phyloP scores from a whole-genome alignment of 1,139 yeast genomes.

The Pichia sp. region DNA sequence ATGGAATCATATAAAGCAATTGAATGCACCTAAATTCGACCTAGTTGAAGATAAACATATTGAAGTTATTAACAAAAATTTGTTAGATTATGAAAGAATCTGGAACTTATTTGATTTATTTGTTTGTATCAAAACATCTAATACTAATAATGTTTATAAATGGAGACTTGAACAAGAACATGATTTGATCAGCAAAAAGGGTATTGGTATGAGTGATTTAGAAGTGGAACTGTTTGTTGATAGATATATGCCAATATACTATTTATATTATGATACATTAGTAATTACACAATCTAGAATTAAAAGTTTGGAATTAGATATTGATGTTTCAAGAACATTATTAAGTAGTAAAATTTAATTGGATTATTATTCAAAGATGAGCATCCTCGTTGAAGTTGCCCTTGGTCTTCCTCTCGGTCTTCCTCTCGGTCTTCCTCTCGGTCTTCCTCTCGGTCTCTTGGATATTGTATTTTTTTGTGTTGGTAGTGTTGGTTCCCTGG shows the following conservation, averaged over 20 bases:
- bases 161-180: conserved; percentile 92
- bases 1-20: conserved; percentile 19
- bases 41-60: conserved; percentile 26
- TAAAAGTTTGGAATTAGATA: conserved; percentile 28
- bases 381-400: conserved; percentile 4
- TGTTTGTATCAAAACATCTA: conserved; percentile 54
- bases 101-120: conserved; percentile 59
- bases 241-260: conserved; percentile 83
- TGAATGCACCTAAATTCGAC: conserved; percentile 22
- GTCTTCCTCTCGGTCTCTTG: background rate
- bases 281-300: conserved; percentile 23
- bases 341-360: conserved; percentile 4
- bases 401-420: background rate
- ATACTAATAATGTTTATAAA: conserved; percentile 54
- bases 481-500: background rate
- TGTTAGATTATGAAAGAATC: conserved; percentile 44
- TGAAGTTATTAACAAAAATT: conserved; percentile 41
- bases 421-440: no score
- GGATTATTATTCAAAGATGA: conserved; percentile 3
- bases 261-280: conserved; percentile 52
- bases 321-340: conserved; percentile 29
- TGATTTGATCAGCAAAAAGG: conserved; percentile 44
- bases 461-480: background rate
- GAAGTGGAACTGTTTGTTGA: conserved; percentile 64
- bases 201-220: conserved; percentile 73